Evolutionary conservation across 345 rosid genomes (phyloP).

Genomic region (Trapa bicornis): DNA sequence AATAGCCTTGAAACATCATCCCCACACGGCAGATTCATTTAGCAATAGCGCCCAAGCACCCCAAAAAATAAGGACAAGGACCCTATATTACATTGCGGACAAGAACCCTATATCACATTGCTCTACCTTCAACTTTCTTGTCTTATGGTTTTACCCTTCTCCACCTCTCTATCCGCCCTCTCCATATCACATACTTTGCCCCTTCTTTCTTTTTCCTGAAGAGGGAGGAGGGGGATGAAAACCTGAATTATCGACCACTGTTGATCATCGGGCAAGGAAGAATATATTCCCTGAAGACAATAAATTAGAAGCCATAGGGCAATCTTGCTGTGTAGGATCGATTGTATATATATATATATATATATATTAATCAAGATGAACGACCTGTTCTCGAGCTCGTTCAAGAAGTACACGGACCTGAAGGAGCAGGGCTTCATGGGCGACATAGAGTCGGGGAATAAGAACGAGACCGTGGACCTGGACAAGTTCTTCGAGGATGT

Average conservation of each 20-base stretch:
- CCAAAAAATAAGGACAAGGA: not conserved
- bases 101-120: constrained; percentile 1
- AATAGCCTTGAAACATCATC: not conserved
- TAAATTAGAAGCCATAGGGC: not conserved
- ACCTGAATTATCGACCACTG: not conserved
- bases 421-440: constrained; percentile 40
- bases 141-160: not conserved
- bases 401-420: constrained; percentile 63
- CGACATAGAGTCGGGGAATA: constrained; percentile 58
- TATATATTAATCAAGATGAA: constrained; percentile 37
- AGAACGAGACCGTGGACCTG: constrained; percentile 45
- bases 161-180: constrained; percentile 8
- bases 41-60: too few species aligned
- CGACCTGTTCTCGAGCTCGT: constrained; percentile 67
- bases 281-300: too few species aligned
- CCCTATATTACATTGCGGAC: not conserved
- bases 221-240: constrained; percentile 2
- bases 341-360: too few species aligned
- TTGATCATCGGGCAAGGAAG: not conserved
- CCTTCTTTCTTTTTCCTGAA: not conserved
- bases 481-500: constrained; percentile 76
- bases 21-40: not conserved
- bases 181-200: not conserved
- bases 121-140: not conserved
- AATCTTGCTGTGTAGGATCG: too few species aligned